Percentiles rank a stretch among this genome's conserved stretches.
Conservation (phyloP, 495 filamentous ascomycete species). For the Aspergillus leporis region DNA sequence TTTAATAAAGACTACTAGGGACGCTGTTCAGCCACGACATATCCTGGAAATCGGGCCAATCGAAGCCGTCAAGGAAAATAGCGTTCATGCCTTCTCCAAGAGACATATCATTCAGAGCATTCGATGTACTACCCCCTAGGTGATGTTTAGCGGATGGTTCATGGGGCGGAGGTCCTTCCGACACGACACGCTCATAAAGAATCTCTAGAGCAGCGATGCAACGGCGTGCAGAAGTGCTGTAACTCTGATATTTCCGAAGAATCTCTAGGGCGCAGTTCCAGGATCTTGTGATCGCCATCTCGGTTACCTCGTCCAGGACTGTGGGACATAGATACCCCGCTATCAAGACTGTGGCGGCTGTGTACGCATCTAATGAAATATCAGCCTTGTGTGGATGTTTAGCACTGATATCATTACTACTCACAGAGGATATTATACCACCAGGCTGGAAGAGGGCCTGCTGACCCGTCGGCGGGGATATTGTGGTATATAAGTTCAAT, state of each 20-base stretch:
- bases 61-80: constrained; percentile 31
- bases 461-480: constrained; percentile 32
- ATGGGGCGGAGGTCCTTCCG: constrained; percentile 15
- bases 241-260: constrained; percentile 36
- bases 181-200: constrained; percentile 36
- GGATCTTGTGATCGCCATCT: constrained; percentile 26
- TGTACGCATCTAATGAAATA: constrained; percentile 33
- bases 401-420: constrained; percentile 3
- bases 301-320: constrained; percentile 31
- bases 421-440: constrained; percentile 45
- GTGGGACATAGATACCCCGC: constrained; percentile 35
- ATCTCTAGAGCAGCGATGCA: constrained; percentile 44
- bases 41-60: constrained; percentile 38
- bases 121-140: background rate
- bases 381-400: background rate
- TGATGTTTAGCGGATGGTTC: constrained; percentile 7
- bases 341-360: constrained; percentile 40
- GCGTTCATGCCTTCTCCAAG: constrained; percentile 34
- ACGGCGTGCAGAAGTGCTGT: constrained; percentile 36
- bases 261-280: constrained; percentile 38
- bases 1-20: constrained; percentile 32
- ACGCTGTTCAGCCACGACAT: constrained; percentile 45
- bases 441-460: constrained; percentile 41
- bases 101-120: constrained; percentile 26
- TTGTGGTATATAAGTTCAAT: constrained; percentile 38